Percentiles rank a stretch among this genome's conserved stretches.
phyloP scores from a whole-genome alignment of 2,329 filamentous ascomycete species.

The Apiospora marii region DNA sequence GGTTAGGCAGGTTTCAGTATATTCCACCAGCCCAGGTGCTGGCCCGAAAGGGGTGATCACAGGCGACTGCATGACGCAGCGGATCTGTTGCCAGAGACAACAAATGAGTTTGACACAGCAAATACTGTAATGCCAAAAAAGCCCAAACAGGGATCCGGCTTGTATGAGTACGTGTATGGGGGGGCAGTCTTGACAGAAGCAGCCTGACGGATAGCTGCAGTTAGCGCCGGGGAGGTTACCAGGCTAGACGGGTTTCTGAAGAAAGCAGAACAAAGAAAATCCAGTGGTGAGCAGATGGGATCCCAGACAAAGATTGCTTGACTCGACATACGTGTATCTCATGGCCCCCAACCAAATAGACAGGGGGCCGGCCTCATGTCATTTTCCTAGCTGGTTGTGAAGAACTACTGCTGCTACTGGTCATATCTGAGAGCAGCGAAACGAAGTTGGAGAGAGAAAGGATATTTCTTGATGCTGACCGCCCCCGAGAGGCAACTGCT shows the following conservation, averaged over 20 bases:
- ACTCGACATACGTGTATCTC: constrained; percentile 64
- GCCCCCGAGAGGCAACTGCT: constrained; percentile 38
- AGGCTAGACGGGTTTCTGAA: constrained; percentile 46
- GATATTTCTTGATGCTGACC: constrained; percentile 42
- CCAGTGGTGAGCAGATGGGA: constrained; percentile 44
- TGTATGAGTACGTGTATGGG: constrained; percentile 47
- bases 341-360: constrained; percentile 38
- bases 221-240: constrained; percentile 51
- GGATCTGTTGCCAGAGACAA: constrained; percentile 44
- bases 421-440: constrained; percentile 34
- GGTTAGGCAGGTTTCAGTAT: constrained; percentile 49
- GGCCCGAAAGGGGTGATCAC: constrained; percentile 49
- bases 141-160: constrained; percentile 51
- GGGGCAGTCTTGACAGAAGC: constrained; percentile 48
- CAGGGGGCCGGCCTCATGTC: constrained; percentile 33
- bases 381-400: constrained; percentile 27
- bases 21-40: constrained; percentile 45
- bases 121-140: constrained; percentile 47
- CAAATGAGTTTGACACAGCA: constrained; percentile 53
- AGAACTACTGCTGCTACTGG: constrained; percentile 32
- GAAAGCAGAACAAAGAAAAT: constrained; percentile 56
- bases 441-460: constrained; percentile 26
- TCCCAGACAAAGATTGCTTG: constrained; percentile 51
- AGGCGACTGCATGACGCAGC: constrained; percentile 51
- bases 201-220: constrained; percentile 56